Evolutionary conservation across 2,329 filamentous ascomycete genomes (phyloP), one percentile per base, ranked within the genome.

Genomic region (Colletotrichum spaethianum): DNA sequence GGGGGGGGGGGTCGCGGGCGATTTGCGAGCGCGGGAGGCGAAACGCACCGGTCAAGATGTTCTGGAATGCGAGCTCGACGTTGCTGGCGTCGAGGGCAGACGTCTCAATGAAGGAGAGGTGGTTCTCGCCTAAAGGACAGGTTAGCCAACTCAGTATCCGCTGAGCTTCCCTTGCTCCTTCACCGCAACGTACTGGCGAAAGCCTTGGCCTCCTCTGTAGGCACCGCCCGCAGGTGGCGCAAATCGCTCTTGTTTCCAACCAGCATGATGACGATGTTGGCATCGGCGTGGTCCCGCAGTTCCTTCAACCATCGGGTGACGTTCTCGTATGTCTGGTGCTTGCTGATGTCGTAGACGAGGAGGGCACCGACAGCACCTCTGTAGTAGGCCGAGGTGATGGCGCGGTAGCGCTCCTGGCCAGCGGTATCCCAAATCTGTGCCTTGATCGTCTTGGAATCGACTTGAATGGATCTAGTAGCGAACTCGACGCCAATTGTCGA

Each of bases 171-270:
- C 36, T 63, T 42, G 60, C 26, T 46, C 50, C 26, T 73, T 77
- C 60, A 76, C 74, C 56, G 63, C 63, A 66, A 67, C 89, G 75
- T 86, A 97, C 96, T 98, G 69, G 96, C 96, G 91, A 99, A 99
- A 75, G 94, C 90, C 87, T 98, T 99, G 78, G 96, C 96, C 85
- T 98, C 96, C 82, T 99, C 96, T 73, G 96, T 99, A 63, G 96
- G 95, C 77, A 99, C 96, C 76, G 96, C 96, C 83, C 96, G 91
- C 81, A 99, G 89, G 86, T 99, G 96, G 85, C 95, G 94, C 93
- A 98, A 93, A 97, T 99, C 96, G 85, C 95, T 98, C 93, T 99
- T 99, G 92, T 99, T 98, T 76, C 96, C 96, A 44, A 99, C 96
- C 38, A 99, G 88, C 96, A 99, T 99, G 83, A 99, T 99, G 79